These are phyloP conservation scores for Prunella vulgaris DNA, from an alignment of 257 asterid species.

Conservation along the genomic window DNA sequence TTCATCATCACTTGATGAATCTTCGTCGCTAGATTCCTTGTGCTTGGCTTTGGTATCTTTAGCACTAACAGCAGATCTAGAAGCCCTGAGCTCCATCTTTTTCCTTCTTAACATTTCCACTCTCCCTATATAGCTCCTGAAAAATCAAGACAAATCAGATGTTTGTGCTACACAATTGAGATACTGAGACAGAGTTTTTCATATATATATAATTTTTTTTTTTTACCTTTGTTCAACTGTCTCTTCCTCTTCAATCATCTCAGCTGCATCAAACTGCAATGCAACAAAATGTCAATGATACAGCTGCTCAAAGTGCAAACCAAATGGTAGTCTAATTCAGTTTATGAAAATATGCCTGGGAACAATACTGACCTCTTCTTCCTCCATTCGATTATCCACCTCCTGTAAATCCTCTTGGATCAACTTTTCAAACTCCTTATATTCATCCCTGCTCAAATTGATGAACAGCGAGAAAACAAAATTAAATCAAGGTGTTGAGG, in stretches of 20 bases:
- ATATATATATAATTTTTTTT: not conserved
- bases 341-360: not conserved
- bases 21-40: conserved; percentile 34
- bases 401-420: conserved; percentile 80
- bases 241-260: conserved; percentile 82
- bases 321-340: not conserved
- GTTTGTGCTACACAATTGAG: conserved; percentile 14
- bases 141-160: conserved; percentile 9
- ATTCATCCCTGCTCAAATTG: conserved; percentile 66
- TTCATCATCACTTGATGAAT: conserved; percentile 70
- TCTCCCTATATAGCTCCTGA: conserved; percentile 63
- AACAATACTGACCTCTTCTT: conserved; percentile 74
- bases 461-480: conserved; percentile 4
- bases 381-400: conserved; percentile 86
- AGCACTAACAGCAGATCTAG: conserved; percentile 38
- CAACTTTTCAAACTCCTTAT: conserved; percentile 86
- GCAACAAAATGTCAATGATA: conserved; percentile 18
- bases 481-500: not conserved
- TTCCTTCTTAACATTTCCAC: conserved; percentile 67
- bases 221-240: conserved; percentile 74
- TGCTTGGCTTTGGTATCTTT: conserved; percentile 30
- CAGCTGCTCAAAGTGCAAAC: not conserved
- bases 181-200: conserved; percentile 9
- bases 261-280: conserved; percentile 88
- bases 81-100: conserved; percentile 68